Conservation (phyloP, 805 yeast genomes). For the Sugiyamaella smithiae region DNA sequence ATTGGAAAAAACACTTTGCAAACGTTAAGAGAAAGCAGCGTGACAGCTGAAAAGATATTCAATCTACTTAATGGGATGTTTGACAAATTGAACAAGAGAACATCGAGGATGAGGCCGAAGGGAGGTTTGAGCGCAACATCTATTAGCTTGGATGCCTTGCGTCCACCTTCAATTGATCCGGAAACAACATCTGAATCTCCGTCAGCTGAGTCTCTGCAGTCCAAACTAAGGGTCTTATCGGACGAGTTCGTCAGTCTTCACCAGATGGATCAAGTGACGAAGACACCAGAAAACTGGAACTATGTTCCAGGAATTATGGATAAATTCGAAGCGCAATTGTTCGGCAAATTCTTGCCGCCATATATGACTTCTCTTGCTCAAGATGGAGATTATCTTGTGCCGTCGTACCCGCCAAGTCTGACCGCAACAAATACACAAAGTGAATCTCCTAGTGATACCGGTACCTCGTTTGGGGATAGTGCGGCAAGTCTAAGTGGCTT, state of each 20-base stretch:
- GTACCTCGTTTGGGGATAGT: neutral
- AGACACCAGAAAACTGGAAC: conserved; percentile 17
- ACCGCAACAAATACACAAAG: neutral
- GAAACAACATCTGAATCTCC: neutral
- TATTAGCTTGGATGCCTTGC: neutral
- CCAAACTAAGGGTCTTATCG: neutral
- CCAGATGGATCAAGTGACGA: neutral
- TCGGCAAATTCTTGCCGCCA: conserved; percentile 81
- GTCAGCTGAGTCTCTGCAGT: neutral
- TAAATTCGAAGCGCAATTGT: conserved; percentile 76
- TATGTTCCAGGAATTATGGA: conserved; percentile 84
- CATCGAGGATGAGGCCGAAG: conserved; percentile 7
- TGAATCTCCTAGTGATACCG: neutral
- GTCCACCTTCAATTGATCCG: neutral
- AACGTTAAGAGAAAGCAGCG: conserved; percentile 64
- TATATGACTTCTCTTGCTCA: conserved; percentile 54
- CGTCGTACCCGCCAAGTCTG: neutral
- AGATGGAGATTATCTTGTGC: neutral
- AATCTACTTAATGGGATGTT: conserved; percentile 68
- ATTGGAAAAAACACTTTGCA: conserved; percentile 76
- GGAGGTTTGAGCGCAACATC: neutral
- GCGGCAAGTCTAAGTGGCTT: neutral
- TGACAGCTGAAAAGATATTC: conserved; percentile 80
- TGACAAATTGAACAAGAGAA: conserved; percentile 29
- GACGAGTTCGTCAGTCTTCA: neutral